These are phyloP conservation scores for Stenogyne calaminthoides DNA, from an alignment of 305 asterid species.

Conservation along the genomic window DNA sequence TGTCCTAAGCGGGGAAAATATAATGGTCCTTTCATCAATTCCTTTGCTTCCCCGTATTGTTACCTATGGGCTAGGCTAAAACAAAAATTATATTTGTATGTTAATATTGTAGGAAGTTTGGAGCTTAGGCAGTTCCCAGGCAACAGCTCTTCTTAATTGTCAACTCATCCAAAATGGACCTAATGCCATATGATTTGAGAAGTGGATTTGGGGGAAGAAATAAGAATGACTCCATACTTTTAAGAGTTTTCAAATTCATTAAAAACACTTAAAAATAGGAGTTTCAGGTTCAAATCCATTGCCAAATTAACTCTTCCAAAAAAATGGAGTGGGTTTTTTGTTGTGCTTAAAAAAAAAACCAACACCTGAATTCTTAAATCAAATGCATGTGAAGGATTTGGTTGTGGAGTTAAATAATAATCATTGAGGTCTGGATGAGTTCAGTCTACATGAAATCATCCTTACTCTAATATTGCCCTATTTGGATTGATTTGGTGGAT, in stretches of 20 bases:
- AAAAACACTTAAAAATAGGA: neutral
- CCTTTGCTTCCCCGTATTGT: neutral
- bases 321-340: neutral
- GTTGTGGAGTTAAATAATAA: neutral
- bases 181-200: neutral
- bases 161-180: neutral
- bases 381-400: neutral
- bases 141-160: neutral
- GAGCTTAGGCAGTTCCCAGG: neutral
- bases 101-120: neutral
- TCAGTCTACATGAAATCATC: neutral
- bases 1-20: neutral
- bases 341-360: neutral
- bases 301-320: neutral
- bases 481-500: neutral
- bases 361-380: neutral
- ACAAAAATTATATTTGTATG: neutral
- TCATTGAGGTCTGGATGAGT: neutral
- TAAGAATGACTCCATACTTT: neutral
- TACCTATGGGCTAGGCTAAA: neutral
- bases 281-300: neutral
- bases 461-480: neutral
- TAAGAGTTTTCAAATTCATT: neutral
- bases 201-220: neutral
- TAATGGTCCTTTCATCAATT: neutral